phyloP scores from a whole-genome alignment of 2,329 filamentous ascomycete species.

The Aspergillus candidus region DNA sequence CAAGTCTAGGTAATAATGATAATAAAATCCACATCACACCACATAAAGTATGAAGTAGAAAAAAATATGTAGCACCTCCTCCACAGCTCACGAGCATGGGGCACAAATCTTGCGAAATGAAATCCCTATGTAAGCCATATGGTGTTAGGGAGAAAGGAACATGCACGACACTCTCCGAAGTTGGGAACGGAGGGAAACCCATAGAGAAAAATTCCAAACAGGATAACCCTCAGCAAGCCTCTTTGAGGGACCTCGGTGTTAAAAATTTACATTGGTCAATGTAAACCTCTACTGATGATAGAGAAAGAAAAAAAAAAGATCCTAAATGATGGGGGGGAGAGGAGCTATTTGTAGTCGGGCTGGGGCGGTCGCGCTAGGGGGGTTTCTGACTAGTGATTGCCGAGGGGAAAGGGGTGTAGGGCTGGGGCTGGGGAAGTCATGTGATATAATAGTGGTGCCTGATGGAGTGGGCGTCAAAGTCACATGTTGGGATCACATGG shows the following conservation, averaged over 20 bases:
- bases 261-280: slow-evolving; percentile 43
- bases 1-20: background rate
- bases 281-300: slow-evolving; percentile 51
- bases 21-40: slow-evolving; percentile 1
- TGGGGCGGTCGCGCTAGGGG: slow-evolving; percentile 17
- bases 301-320: slow-evolving; percentile 34
- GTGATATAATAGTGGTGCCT: background rate
- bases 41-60: slow-evolving; percentile 5
- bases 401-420: slow-evolving; percentile 8
- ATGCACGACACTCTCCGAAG: slow-evolving; percentile 39
- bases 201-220: slow-evolving; percentile 34
- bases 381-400: slow-evolving; percentile 16
- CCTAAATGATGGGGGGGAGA: slow-evolving; percentile 9
- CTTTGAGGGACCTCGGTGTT: slow-evolving; percentile 40
- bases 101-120: slow-evolving; percentile 28
- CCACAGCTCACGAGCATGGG: slow-evolving; percentile 43
- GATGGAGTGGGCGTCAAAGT: background rate
- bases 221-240: slow-evolving; percentile 48
- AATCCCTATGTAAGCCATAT: slow-evolving; percentile 41
- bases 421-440: slow-evolving; percentile 8
- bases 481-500: slow-evolving; percentile 16
- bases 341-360: slow-evolving; percentile 25
- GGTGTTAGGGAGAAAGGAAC: slow-evolving; percentile 41
- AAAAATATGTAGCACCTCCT: slow-evolving; percentile 41
- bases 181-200: slow-evolving; percentile 48